Percentiles rank a stretch among this genome's conserved stretches.
Evolutionary conservation across 2,329 filamentous ascomycete species (phyloP).

Genomic region (Colletotrichum kahawae): DNA sequence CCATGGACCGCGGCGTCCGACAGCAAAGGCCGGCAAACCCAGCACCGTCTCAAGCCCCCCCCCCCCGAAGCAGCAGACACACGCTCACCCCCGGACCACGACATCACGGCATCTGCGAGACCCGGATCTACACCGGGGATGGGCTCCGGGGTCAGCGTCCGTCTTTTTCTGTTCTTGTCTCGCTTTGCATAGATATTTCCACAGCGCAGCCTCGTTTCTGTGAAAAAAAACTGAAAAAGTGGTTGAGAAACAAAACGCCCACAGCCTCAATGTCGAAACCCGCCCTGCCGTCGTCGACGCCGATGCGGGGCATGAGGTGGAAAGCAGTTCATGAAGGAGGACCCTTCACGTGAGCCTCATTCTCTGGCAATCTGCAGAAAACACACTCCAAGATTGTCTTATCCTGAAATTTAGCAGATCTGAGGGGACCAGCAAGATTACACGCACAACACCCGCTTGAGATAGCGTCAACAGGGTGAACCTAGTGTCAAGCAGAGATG

Average conservation of each 20-base stretch:
- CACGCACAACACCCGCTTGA: accelerated
- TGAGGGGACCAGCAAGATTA: not conserved
- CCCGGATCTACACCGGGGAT: not conserved
- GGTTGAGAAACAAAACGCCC: not conserved
- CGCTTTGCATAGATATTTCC: not conserved
- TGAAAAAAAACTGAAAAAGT: not conserved
- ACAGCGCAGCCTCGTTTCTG: not conserved
- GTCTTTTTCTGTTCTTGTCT: not conserved
- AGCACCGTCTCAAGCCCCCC: not conserved
- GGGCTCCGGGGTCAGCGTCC: not conserved
- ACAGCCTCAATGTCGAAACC: not conserved
- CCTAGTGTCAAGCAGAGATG: not conserved
- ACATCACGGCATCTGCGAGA: not conserved
- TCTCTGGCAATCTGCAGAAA: not conserved
- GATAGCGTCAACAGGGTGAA: not conserved
- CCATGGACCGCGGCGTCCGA: not conserved
- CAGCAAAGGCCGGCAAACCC: not conserved
- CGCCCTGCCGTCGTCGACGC: not conserved
- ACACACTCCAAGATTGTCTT: not conserved
- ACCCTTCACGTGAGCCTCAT: not conserved
- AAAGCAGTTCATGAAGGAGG: not conserved
- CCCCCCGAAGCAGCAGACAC: not conserved
- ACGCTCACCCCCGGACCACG: not conserved
- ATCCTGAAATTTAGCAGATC: not conserved
- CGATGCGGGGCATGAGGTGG: not conserved